Evolutionary conservation across 164 flowering plant genomes (phyloP).

Genomic region (Echeveria elegans): DNA sequence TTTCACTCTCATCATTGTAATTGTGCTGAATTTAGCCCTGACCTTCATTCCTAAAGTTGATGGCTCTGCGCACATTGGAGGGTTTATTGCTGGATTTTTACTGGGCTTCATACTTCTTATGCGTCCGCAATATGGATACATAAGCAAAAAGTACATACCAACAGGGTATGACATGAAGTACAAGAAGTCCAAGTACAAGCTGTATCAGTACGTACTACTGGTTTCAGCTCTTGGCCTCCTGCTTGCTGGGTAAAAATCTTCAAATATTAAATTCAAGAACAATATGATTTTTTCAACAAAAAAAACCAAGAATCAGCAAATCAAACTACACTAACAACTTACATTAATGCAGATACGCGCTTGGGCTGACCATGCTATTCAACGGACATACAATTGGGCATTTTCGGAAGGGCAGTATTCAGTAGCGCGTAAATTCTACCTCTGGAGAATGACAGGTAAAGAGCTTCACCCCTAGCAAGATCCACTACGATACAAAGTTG

Average conservation of each 20-base stretch:
- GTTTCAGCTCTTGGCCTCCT: conserved; percentile 6
- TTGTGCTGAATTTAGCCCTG: neutral
- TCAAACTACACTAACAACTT: neutral
- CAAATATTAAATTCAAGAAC: conserved; percentile 15
- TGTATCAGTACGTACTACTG: conserved; percentile 42
- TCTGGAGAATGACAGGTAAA: neutral
- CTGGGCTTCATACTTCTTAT: conserved; percentile 58
- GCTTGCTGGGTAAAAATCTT: conserved; percentile 13
- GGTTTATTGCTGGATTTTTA: conserved; percentile 20
- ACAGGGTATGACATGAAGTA: conserved; percentile 31
- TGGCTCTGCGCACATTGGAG: conserved; percentile 7
- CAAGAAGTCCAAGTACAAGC: conserved; percentile 41
- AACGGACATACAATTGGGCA: neutral
- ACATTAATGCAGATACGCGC: neutral
- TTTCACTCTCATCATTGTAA: conserved; percentile 14
- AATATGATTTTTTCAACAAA: neutral
- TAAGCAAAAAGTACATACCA: conserved; percentile 38
- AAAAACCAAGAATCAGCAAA: neutral
- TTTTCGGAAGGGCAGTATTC: neutral
- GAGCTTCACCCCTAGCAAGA: neutral
- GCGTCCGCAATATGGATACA: conserved; percentile 63
- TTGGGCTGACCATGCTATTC: neutral
- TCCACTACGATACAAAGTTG: neutral
- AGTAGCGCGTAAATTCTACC: neutral
- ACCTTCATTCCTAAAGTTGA: conserved; percentile 6